Percentiles rank a stretch among this genome's conserved stretches.
Conservation (phyloP, 2,329 filamentous ascomycete species). For the Nothomitra cinnamomea region DNA sequence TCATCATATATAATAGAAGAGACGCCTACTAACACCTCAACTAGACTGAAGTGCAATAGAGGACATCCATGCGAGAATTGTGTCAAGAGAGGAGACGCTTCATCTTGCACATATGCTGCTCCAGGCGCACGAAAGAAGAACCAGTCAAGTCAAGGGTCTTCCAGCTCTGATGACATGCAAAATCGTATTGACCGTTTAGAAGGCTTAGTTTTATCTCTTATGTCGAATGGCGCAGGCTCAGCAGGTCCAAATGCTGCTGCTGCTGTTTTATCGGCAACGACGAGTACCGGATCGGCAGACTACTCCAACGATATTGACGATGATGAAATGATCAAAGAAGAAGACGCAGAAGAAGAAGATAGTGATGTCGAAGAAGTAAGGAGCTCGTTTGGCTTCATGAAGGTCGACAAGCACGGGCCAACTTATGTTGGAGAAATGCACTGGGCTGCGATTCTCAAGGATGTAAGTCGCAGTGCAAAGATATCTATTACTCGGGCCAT, state of each 20-base stretch:
- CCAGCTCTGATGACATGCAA: conserved; percentile 88
- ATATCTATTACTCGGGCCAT: background rate
- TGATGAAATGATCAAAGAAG: conserved; percentile 26
- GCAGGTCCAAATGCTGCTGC: conserved; percentile 41
- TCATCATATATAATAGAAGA: conserved; percentile 11
- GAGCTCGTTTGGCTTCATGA: conserved; percentile 63
- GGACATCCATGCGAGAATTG: conserved; percentile 87
- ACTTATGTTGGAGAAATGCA: conserved; percentile 71
- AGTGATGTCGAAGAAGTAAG: conserved; percentile 56
- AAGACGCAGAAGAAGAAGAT: conserved; percentile 37
- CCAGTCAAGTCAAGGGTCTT: conserved; percentile 32
- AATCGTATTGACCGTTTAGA: conserved; percentile 92
- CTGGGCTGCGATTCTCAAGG: conserved; percentile 63
- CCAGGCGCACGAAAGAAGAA: conserved; percentile 55
- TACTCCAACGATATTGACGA: conserved; percentile 20
- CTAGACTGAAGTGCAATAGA: conserved; percentile 78
- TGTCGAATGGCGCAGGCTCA: conserved; percentile 67
- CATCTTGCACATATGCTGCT: conserved; percentile 70
- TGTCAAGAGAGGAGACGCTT: conserved; percentile 66
- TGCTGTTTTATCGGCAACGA: conserved; percentile 21
- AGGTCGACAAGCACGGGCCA: conserved; percentile 57
- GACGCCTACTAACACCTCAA: conserved; percentile 22
- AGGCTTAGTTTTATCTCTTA: conserved; percentile 76
- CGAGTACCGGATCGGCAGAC: conserved; percentile 19
- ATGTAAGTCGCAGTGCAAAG: conserved; percentile 25